Base-by-base conservation (phyloP, 169 alveolate species). In the Plasmodium coatneyi region DNA sequence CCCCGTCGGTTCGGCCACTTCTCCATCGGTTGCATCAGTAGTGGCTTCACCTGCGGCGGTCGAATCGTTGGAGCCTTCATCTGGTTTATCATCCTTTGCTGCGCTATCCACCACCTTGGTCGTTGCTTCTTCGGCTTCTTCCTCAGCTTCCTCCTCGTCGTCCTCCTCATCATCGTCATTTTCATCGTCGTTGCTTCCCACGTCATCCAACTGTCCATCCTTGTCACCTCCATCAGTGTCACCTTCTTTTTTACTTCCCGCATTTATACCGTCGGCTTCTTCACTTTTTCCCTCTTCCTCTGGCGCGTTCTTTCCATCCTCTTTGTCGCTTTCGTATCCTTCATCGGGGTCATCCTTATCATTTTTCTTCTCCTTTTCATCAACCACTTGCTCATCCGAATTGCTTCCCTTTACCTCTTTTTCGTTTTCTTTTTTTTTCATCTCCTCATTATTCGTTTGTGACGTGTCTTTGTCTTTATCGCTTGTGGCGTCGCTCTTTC, bases 311-410 rank as follows among this genome's bases (percentile, higher is more conserved):
- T 95, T 95, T 70, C 92, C 86, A 19, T 94, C 96, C 79, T 93
- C 92, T 3, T 96, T 96, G 22, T 39, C 96, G 46, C 71, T 72
- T 54, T 84, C 96, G 76, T 92, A 78, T 96, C 90, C 93, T 66
- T 66, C 76, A 9, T 66, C 76, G 14, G 28, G 14, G 76, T 19
- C 0, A 28, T 66, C 19, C 39, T 4, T 19, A 5, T 14, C 74
- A 19, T 14, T 0, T 66, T 60, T 28, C n/a, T 60, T 19, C 14
- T 28, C 34, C 39, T 25, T 12, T 2, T 25, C 16, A 6, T 66
- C n/a, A n/a, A n/a, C n/a, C n/a, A n/a, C n/a, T n/a, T n/a, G n/a
- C n/a, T n/a, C 36, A 22, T 60, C 74, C 19, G 1, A 1, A 25
- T 2, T 2, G 76, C 76, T 9, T 2, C 36, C 5, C 30, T 25